A percentile compares a stretch with the other conserved stretches of the same genome.
phyloP scores from a whole-genome alignment of 148 eudicot genomes.

The Rhododendron williamsianum region DNA sequence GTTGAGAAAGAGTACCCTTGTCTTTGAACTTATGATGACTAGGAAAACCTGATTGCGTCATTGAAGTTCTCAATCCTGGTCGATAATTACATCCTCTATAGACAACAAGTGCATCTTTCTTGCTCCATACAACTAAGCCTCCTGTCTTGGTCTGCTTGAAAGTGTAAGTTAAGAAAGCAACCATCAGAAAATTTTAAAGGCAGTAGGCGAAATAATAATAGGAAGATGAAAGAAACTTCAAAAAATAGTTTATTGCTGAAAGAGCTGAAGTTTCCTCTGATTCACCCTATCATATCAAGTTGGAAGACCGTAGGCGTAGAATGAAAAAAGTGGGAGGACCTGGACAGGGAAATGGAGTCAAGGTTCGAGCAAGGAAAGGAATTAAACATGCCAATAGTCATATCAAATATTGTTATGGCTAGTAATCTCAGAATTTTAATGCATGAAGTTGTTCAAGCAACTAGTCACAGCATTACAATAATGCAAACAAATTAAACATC shows the following conservation, averaged over 20 bases:
- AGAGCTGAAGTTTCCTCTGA: slow-evolving; percentile 1
- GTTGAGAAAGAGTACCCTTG: neutral
- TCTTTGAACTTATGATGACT: slow-evolving; percentile 12
- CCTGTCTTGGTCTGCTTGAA: slow-evolving; percentile 72
- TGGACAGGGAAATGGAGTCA: neutral
- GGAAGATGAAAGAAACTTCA: neutral
- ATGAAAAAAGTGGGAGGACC: neutral
- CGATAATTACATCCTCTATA: slow-evolving; percentile 71
- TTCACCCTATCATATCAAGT: neutral
- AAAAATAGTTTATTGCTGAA: neutral
- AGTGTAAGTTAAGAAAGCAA: slow-evolving; percentile 14
- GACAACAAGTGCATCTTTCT: slow-evolving; percentile 69
- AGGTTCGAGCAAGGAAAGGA: neutral
- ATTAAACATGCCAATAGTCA: neutral
- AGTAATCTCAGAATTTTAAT: neutral
- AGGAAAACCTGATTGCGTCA: slow-evolving; percentile 1
- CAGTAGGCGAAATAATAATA: neutral
- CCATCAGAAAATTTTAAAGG: neutral
- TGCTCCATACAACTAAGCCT: slow-evolving; percentile 88
- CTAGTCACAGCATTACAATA: neutral
- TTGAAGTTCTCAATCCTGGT: slow-evolving; percentile 11
- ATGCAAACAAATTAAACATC: neutral
- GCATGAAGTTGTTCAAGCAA: neutral
- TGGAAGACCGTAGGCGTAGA: neutral
- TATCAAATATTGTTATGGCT: neutral